These are phyloP conservation scores for Eurotiales sp. DNA, from an alignment of 2,329 filamentous ascomycete species.

Conservation along the genomic window DNA sequence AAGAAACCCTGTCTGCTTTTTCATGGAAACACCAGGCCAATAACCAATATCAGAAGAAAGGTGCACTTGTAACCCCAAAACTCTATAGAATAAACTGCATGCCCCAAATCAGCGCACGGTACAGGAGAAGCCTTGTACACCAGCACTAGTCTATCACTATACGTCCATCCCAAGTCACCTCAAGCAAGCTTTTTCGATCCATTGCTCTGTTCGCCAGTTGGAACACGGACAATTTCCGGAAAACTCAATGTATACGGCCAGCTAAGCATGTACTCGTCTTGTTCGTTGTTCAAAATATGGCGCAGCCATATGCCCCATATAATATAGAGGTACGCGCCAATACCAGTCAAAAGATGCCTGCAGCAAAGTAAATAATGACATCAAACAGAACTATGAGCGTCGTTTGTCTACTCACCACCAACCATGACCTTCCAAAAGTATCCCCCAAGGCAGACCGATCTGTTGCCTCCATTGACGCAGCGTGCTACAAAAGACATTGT, in stretches of 20 bases:
- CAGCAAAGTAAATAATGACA: constrained; percentile 1
- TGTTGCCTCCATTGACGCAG: constrained; percentile 63
- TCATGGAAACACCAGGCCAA: no score
- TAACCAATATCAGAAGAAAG: no score
- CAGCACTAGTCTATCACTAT: no score
- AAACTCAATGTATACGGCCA: constrained; percentile 65
- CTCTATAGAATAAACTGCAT: no score
- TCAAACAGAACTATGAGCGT: background rate
- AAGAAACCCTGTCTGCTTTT: no score
- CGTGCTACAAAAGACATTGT: constrained; percentile 69
- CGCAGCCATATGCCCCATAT: constrained; percentile 79
- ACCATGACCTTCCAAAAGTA: constrained; percentile 69
- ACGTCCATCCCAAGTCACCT: no score
- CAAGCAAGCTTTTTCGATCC: constrained; percentile 7
- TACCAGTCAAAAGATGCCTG: constrained; percentile 75
- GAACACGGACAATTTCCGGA: constrained; percentile 48
- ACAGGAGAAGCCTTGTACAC: no score
- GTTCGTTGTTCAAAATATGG: constrained; percentile 68
- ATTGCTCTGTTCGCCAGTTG: background rate
- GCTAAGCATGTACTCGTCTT: constrained; percentile 65
- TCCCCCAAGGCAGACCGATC: constrained; percentile 74
- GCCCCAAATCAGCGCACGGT: no score
- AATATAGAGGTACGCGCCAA: constrained; percentile 81
- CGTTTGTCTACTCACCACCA: constrained; percentile 56
- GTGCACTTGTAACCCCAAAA: no score